These are phyloP conservation scores for Apiospora phragmitis DNA, from an alignment of 2,329 filamentous ascomycete genomes.

Conservation along the genomic window DNA sequence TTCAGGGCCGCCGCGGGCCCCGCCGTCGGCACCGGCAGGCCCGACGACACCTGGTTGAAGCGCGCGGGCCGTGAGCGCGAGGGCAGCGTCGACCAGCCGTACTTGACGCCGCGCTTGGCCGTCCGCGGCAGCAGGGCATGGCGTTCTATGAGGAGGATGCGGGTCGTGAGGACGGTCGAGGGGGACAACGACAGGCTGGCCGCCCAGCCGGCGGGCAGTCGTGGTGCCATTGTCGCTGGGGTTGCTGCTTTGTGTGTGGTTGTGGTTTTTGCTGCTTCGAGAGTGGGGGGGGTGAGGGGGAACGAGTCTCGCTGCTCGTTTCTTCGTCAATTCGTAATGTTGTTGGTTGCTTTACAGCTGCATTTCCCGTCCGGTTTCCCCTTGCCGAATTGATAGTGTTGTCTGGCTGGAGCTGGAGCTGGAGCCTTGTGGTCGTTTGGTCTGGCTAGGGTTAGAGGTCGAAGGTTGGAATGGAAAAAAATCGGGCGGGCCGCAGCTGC, in stretches of 20 bases:
- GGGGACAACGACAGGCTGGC: conserved; percentile 34
- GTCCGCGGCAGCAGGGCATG: conserved; percentile 45
- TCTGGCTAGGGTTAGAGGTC: background rate
- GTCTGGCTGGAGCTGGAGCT: background rate
- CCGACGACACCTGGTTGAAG: conserved; percentile 60
- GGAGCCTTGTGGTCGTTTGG: background rate
- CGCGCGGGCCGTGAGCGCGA: conserved; percentile 53
- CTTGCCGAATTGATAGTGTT: background rate
- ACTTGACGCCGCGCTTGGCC: conserved; percentile 51
- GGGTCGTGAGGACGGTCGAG: conserved; percentile 25
- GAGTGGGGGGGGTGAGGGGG: background rate
- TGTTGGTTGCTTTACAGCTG: background rate
- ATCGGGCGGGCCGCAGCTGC: conserved; percentile 8
- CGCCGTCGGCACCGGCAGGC: conserved; percentile 56
- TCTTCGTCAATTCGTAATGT: background rate
- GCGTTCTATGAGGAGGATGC: conserved; percentile 31
- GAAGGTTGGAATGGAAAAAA: conserved; percentile 10
- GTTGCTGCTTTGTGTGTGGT: background rate
- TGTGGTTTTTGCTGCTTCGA: background rate
- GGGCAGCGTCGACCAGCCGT: conserved; percentile 62
- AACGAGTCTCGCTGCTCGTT: background rate
- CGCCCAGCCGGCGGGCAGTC: conserved; percentile 46
- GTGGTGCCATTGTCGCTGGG: conserved; percentile 44
- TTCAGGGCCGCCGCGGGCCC: conserved; percentile 62
- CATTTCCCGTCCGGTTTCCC: background rate